A percentile compares a stretch with the other conserved stretches of the same genome.
Conservation (phyloP, 768 basidiomycete species). For the Lyophyllum semitale region DNA sequence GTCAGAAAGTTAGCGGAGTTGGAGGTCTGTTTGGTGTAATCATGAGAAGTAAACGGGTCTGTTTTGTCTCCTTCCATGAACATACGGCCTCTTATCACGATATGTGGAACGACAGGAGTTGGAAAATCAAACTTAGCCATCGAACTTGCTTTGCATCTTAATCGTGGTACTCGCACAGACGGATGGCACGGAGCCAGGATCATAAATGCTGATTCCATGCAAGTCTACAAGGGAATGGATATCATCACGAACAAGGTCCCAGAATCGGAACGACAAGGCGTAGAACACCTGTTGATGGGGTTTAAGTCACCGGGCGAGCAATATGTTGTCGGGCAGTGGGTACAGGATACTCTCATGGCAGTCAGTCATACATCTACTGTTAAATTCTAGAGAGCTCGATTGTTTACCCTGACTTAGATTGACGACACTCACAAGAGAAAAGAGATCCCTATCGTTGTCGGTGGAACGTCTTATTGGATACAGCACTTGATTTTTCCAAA, state of each 20-base stretch:
- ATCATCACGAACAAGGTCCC: conserved; percentile 95
- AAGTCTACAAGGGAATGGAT: conserved; percentile 90
- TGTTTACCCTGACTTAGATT: conserved; percentile 49
- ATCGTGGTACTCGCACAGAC: conserved; percentile 31
- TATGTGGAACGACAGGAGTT: conserved; percentile 94
- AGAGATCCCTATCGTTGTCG: conserved; percentile 86
- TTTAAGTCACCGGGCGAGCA: conserved; percentile 87
- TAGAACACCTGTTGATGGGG: conserved; percentile 89
- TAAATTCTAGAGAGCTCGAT: conserved; percentile 6
- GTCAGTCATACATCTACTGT: conserved; percentile 46
- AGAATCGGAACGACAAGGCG: conserved; percentile 67
- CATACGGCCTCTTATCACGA: conserved; percentile 70
- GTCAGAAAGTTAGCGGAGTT: no score
- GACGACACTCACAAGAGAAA: conserved; percentile 64
- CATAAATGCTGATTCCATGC: conserved; percentile 98
- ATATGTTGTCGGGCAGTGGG: conserved; percentile 87
- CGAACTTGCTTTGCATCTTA: conserved; percentile 72
- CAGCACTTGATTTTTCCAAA: conserved; percentile 93
- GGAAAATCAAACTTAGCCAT: conserved; percentile 94
- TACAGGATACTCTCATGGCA: conserved; percentile 73
- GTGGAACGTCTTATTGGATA: conserved; percentile 97
- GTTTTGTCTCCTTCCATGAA: conserved; percentile 22
- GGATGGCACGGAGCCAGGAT: conserved; percentile 69
- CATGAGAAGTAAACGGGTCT: background rate
- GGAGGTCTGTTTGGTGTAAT: no score